Percentiles rank a stretch among this genome's conserved stretches.
Conservation (phyloP, 1,284 basidiomycete genomes). For the Gymnopus androsaceus region DNA sequence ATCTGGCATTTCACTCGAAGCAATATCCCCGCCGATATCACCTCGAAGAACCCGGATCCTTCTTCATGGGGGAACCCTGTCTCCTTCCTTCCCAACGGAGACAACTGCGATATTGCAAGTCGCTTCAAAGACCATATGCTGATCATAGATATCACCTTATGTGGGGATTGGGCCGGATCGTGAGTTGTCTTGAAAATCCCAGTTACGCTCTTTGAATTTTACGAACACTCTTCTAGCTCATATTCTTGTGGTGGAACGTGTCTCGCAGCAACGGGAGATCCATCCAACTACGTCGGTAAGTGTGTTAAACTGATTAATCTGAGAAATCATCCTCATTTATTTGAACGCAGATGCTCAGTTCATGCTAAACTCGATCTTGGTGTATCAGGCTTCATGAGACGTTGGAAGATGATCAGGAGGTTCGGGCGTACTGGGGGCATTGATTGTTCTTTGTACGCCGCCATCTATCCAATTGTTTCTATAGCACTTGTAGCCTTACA, state of each 20-base stretch:
- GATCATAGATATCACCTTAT: conserved; percentile 35
- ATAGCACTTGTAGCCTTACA: too few species aligned
- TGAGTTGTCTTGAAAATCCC: background rate
- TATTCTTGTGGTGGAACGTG: background rate
- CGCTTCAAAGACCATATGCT: conserved; percentile 67
- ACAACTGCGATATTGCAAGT: conserved; percentile 59
- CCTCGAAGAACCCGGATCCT: conserved; percentile 49
- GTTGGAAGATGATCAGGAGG: background rate
- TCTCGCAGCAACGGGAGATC: background rate
- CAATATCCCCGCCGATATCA: conserved; percentile 58
- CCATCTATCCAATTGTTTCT: too few species aligned
- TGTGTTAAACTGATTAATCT: background rate
- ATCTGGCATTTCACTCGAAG: conserved; percentile 60
- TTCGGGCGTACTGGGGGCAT: background rate
- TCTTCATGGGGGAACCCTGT: conserved; percentile 56
- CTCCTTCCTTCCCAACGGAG: conserved; percentile 56
- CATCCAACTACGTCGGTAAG: background rate
- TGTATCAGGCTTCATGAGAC: background rate
- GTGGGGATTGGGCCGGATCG: conserved; percentile 65
- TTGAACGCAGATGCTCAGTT: background rate
- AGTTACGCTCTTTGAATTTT: conserved; percentile 41
- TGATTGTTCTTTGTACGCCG: too few species aligned
- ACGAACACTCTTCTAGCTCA: too few species aligned
- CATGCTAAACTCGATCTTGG: background rate
- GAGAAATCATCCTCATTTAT: background rate